phyloP scores from a whole-genome alignment of 345 rosid species.

The Aegle marmelos region DNA sequence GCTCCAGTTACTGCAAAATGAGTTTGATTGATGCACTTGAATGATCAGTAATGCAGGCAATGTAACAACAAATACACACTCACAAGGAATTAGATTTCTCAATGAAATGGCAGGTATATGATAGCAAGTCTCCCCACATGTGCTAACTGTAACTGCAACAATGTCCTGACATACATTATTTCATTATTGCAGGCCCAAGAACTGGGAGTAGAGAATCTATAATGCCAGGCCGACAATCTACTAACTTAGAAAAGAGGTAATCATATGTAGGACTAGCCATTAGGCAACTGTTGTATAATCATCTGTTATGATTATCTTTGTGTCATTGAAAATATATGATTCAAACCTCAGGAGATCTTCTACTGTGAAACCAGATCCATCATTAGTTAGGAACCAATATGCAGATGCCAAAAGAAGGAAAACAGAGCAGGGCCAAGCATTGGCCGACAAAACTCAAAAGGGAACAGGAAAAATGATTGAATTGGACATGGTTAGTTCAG shows the following conservation, averaged over 20 bases:
- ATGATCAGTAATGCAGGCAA: conserved; percentile 70
- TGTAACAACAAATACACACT: conserved; percentile 78
- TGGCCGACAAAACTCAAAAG: conserved; percentile 23
- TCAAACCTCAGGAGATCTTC: conserved; percentile 52
- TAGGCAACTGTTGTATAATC: background rate
- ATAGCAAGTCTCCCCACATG: background rate
- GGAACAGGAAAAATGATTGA: conserved; percentile 61
- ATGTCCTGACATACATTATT: conserved; percentile 1
- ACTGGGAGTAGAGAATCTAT: conserved; percentile 32
- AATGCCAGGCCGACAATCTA: conserved; percentile 8
- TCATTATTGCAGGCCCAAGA: conserved; percentile 33
- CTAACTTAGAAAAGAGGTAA: conserved; percentile 56
- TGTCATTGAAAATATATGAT: conserved; percentile 15
- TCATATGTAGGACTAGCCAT: background rate
- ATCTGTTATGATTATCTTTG: conserved; percentile 2
- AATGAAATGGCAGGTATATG: conserved; percentile 68
- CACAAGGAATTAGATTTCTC: conserved; percentile 91
- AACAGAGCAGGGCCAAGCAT: conserved; percentile 25
- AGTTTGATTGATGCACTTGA: conserved; percentile 10
- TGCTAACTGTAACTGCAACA: background rate
- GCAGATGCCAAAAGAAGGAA: conserved; percentile 47
- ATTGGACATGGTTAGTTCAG: conserved; percentile 61
- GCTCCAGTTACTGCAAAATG: background rate
- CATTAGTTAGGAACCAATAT: conserved; percentile 18
- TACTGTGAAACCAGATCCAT: conserved; percentile 31